Base-by-base conservation (phyloP, 306 rosid genomes). In the Rosa persica region DNA sequence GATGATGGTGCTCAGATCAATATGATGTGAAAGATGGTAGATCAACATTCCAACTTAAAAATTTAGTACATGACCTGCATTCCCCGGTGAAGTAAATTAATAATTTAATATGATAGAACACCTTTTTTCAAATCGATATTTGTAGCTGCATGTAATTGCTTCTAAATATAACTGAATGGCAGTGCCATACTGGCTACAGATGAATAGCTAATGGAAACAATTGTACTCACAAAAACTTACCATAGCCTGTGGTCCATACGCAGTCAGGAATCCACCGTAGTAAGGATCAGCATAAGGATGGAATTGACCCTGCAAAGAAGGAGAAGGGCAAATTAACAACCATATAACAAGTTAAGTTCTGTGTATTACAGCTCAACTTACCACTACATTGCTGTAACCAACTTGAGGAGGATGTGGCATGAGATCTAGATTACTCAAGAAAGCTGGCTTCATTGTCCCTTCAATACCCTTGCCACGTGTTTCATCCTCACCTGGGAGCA, bases 271-370 rank as follows among this genome's bases (percentile, higher is more conserved):
- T 69, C 90, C 87, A 12, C 86, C 72, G 34, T 52, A 88, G 81
- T 52, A 86, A 75, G 93, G 97, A 77, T 91, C 93, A 16, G 55
- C 75, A 66, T 84, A 91, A 12, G 93, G 88, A 82, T 84, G 81
- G 65, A 83, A 78, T 8, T 47, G 88, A 68, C 87, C 89, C 98
- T 93, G 80, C 67, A 85, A 79, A 62, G 22, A 25, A 72, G 79
- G 70, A 74, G 36, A 70, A 79, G 8, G 49, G 4, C 39, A 46
- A 76, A 73, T 66, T 67, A 55, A 72, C 54, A 81, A 74, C 72
- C 73, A 78, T n/a, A 19, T 12, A 48, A 30, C 42, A 64, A 30
- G 72, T 43, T 54, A 43, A 82, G 73, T 54, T 69, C 62, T 42
- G 75, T 6, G 62, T 19, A 66, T 25, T 66, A 78, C 46, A 82